Base-by-base conservation (phyloP, 805 yeast genomes). In the Yarrowia deformans region DNA sequence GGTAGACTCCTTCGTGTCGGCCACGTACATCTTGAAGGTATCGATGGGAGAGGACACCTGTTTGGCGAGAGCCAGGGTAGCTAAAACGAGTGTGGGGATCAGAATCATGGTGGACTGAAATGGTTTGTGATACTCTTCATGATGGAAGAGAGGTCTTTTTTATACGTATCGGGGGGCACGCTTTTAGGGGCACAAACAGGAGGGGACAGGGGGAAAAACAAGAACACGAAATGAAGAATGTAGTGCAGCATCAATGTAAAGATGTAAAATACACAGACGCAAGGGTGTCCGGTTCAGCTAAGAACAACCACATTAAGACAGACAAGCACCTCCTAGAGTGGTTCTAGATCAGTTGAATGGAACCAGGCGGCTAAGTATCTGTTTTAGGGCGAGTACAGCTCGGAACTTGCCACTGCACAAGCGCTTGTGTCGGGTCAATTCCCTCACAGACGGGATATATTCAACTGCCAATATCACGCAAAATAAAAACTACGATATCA, bases 21-120 rank as follows among this genome's bases (percentile, higher is more conserved):
- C 16, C 8, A 56, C 39, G 8, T 8, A 7, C 52, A 58, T 43
- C 7, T 34, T 13, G 52, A 43, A 60, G 42, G 32, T 2, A 16
- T 43, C 46, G 42, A 60, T n/a, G 34, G 66, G 66, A 8, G 32
- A 34, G 10, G 52, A 34, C 18, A 45, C 66, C 50, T 58, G 40
- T n/a, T 58, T 43, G 42, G 66, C 66, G 10, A 40, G 16, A 6
- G 63, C 63, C 23, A 40, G 10, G 12, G 63, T n/a, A 23, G 63
- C 46, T n/a, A 56, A 42, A 56, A 42, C 46, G 48, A 56, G 63
- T 8, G 63, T 56, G 16, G 48, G 34, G n/a, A 23, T 18, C 3
- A 56, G 14, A 16, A 29, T 29, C 63, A 56, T 56, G 35, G 45
- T 14, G 60, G 8, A 39, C 9, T 18, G 34, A 19, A 32, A 19